These are phyloP conservation scores for Lipomyces sp. DNA, from an alignment of 805 yeast genomes.

Conservation along the genomic window DNA sequence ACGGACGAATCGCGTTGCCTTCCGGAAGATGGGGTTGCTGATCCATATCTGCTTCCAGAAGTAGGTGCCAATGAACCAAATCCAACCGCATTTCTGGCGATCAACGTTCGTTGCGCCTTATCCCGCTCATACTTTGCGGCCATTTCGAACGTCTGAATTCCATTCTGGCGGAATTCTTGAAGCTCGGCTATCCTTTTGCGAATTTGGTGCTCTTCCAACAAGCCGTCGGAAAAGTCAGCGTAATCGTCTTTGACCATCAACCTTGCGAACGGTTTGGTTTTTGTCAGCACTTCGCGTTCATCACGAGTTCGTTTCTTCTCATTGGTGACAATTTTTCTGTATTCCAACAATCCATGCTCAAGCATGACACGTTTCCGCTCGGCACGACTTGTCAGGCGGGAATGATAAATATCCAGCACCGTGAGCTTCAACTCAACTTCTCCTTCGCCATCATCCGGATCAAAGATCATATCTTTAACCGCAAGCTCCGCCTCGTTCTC, in stretches of 20 bases:
- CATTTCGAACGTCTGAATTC: conserved; percentile 79
- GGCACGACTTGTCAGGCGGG: conserved; percentile 86
- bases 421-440: conserved; percentile 91
- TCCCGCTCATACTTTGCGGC: conserved; percentile 90
- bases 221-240: conserved; percentile 70
- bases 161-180: conserved; percentile 92
- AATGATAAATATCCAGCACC: conserved; percentile 85
- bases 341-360: conserved; percentile 78
- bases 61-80: conserved; percentile 22
- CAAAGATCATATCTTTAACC: conserved; percentile 93
- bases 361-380: conserved; percentile 86
- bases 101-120: conserved; percentile 53
- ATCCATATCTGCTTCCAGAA: conserved; percentile 31
- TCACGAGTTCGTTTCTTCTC: conserved; percentile 90
- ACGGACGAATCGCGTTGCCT: conserved; percentile 32
- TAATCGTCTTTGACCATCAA: conserved; percentile 82
- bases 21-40: conserved; percentile 29
- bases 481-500: conserved; percentile 96
- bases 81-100: conserved; percentile 30
- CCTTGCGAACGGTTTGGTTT: conserved; percentile 78
- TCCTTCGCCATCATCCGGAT: conserved; percentile 84
- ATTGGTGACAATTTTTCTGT: conserved; percentile 74
- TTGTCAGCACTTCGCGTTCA: conserved; percentile 79
- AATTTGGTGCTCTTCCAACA: conserved; percentile 75
- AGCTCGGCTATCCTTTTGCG: conserved; percentile 83